A percentile compares a stretch with the other conserved stretches of the same genome.
These are phyloP conservation scores for Salix koriyanagi DNA, from an alignment of 345 rosid genomes.

Conservation along the genomic window DNA sequence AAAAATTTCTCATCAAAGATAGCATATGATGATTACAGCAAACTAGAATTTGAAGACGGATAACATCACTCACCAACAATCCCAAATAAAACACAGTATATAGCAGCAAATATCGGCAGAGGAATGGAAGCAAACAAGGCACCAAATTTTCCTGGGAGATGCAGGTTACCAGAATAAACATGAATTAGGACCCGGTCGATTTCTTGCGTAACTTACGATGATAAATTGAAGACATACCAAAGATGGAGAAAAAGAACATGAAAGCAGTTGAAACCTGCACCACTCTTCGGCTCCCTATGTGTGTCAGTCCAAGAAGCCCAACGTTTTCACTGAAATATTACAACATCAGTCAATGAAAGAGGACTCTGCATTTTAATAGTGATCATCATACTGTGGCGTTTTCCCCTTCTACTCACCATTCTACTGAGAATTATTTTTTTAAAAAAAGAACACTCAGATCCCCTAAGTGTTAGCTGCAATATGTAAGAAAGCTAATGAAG, in stretches of 20 bases:
- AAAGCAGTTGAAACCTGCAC: constrained; percentile 90
- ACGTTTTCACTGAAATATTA: constrained; percentile 79
- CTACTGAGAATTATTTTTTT: not conserved
- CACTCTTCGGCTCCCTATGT: constrained; percentile 91
- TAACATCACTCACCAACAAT: constrained; percentile 66
- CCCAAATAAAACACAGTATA: constrained; percentile 83
- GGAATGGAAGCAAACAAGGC: constrained; percentile 98
- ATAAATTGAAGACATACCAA: constrained; percentile 48
- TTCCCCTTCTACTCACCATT: not conserved
- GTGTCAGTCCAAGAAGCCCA: constrained; percentile 87
- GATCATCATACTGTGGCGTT: not conserved
- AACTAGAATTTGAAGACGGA: not conserved
- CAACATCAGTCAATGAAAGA: not conserved
- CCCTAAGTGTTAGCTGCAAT: not conserved
- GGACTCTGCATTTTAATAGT: not conserved
- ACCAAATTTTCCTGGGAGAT: constrained; percentile 76
- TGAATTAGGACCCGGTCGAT: not conserved
- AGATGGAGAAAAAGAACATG: constrained; percentile 96
- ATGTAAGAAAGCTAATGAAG: not conserved
- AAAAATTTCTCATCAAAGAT: not conserved
- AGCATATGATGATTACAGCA: not conserved
- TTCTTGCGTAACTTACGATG: not conserved
- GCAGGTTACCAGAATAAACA: not conserved
- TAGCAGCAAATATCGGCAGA: constrained; percentile 81
- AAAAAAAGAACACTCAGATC: too few species aligned